Evolutionary conservation across 306 rosid species (phyloP).

Genomic region (Lathyrus oleraceus): DNA sequence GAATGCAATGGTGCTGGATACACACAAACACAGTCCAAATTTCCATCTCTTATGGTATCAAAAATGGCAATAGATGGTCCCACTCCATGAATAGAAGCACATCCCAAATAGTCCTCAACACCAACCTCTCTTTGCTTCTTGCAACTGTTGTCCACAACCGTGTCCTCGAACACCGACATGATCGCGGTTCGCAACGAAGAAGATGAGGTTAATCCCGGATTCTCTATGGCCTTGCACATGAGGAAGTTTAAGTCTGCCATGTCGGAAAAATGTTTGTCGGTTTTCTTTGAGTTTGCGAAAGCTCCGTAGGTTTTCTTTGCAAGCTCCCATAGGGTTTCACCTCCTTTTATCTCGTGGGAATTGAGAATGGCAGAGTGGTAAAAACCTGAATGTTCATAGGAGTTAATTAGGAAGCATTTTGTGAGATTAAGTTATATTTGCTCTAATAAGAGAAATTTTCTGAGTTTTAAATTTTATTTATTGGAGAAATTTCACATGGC

Average conservation of each 20-base stretch:
- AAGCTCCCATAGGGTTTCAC: constrained; percentile 61
- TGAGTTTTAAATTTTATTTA: too few species aligned
- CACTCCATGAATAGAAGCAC: constrained; percentile 67
- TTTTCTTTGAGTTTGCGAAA: constrained; percentile 45
- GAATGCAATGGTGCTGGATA: constrained; percentile 69
- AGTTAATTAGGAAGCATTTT: too few species aligned
- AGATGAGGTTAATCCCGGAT: constrained; percentile 55
- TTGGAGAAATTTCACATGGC: too few species aligned
- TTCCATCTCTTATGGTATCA: constrained; percentile 53
- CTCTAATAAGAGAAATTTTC: too few species aligned
- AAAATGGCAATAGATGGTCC: constrained; percentile 69
- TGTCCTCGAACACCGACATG: constrained; percentile 64
- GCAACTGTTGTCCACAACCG: constrained; percentile 43
- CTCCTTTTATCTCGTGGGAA: constrained; percentile 56
- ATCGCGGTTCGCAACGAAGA: constrained; percentile 52
- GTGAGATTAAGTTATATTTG: too few species aligned
- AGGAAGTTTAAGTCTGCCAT: constrained; percentile 64
- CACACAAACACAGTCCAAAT: constrained; percentile 59
- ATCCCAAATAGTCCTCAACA: constrained; percentile 60
- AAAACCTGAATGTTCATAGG: constrained; percentile 44
- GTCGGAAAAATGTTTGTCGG: constrained; percentile 57
- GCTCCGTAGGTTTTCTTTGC: constrained; percentile 46
- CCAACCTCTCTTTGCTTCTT: constrained; percentile 36
- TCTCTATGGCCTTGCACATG: constrained; percentile 59
- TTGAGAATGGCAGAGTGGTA: constrained; percentile 67